Base-by-base conservation (phyloP, 371 early-diverging fungal genomes). In the Coemansia sp. region DNA sequence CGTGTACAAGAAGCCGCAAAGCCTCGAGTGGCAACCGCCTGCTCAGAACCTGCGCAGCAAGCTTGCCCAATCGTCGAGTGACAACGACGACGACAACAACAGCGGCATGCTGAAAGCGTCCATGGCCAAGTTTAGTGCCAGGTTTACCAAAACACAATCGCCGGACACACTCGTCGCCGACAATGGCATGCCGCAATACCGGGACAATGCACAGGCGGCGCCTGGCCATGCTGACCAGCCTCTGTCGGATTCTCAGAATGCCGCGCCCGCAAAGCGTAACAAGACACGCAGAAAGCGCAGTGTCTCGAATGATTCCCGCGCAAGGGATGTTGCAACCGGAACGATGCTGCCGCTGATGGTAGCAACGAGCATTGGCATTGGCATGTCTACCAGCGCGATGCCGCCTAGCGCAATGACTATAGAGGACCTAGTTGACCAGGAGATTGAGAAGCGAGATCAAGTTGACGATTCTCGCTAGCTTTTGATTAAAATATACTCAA, bases 321-420 rank as follows among this genome's bases (percentile, higher is more conserved):
- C 65, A 19, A 79, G 57, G 17, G 80, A 62, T 29, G 17, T 85
- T 32, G 74, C 80, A 12, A 84, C 88, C 12, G 89, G 84, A 4
- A 82, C 89, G 21, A 82, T 89, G 79, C 82, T 87, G 3, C 87
- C 89, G 4, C 82, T 84, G 52, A 71, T 89, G 78, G 83, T 89
- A 12, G 88, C 86, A 9, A 83, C 84, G 28, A 86, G 88, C 24
- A 83, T 89, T 11, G 87, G 86, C 19, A 84, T 83, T 40, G 88
- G 88, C 17, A 80, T 80, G 80, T 80, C 80, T 12, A 75, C 80
- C 7, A 80, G 75, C 36, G 63, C 80, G 5, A 78, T 72, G 70
- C 80, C 71, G 26, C 73, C 78, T 15, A 78, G 60, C 67, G 64
- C 73, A 53, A 77, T 77, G 78, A 70, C 74, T 4, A 69, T 78